Evolutionary conservation across 2,329 filamentous ascomycete genomes (phyloP).

Genomic region (Cryphonectria naterciae): DNA sequence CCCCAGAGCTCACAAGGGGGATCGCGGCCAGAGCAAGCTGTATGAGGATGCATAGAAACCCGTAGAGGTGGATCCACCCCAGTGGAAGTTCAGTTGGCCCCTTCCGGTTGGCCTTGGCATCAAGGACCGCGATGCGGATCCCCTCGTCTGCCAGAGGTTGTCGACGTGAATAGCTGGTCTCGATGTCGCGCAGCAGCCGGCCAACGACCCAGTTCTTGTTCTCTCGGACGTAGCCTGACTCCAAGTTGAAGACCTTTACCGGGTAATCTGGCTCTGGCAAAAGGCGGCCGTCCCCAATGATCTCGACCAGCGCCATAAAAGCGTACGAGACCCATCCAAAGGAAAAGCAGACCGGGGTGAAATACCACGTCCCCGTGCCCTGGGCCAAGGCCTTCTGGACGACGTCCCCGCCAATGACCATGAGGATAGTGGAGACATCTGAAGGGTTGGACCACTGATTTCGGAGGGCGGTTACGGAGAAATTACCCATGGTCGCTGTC

Average conservation of each 20-base stretch:
- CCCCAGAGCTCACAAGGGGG: constrained; percentile 37
- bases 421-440: constrained; percentile 29
- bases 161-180: constrained; percentile 1
- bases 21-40: constrained; percentile 43
- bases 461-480: constrained; percentile 1
- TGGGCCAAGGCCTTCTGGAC: constrained; percentile 32
- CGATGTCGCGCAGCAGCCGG: constrained; percentile 23
- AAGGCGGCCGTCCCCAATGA: constrained; percentile 32
- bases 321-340: constrained; percentile 35
- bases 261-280: constrained; percentile 30
- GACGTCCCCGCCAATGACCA: constrained; percentile 33
- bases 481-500: not conserved
- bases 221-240: constrained; percentile 29
- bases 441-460: constrained; percentile 30
- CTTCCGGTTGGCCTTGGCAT: constrained; percentile 18
- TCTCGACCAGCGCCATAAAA: constrained; percentile 26
- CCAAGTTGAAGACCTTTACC: constrained; percentile 33
- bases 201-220: constrained; percentile 31
- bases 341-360: constrained; percentile 33
- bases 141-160: constrained; percentile 14
- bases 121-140: constrained; percentile 34
- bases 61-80: constrained; percentile 30
- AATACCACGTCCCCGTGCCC: constrained; percentile 29
- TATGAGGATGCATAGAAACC: constrained; percentile 34
- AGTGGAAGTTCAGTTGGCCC: constrained; percentile 28